Evolutionary conservation across 306 rosid species (phyloP).

Genomic region (Myrica gale): DNA sequence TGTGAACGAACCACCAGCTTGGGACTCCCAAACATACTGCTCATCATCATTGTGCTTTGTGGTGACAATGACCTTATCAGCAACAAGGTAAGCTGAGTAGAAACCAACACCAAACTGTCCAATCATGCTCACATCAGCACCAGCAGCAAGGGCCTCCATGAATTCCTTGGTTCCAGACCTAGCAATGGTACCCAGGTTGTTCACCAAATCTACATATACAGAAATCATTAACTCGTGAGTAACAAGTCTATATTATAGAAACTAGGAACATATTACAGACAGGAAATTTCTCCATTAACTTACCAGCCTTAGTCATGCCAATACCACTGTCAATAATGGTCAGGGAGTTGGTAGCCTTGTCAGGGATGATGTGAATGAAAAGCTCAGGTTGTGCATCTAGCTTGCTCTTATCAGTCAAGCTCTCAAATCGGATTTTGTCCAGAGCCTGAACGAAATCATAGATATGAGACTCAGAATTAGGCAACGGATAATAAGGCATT

Average conservation of each 20-base stretch:
- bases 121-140: slow-evolving; percentile 98
- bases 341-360: slow-evolving; percentile 67
- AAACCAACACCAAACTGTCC: slow-evolving; percentile 99
- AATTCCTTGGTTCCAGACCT: slow-evolving; percentile 97
- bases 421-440: slow-evolving; percentile 83
- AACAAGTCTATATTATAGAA: not conserved
- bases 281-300: not conserved
- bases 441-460: slow-evolving; percentile 49
- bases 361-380: slow-evolving; percentile 81
- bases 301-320: slow-evolving; percentile 98
- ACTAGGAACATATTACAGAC: not conserved
- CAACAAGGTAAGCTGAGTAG: slow-evolving; percentile 88
- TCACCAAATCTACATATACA: slow-evolving; percentile 72
- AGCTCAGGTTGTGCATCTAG: slow-evolving; percentile 89
- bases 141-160: slow-evolving; percentile 97
- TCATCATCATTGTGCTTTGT: slow-evolving; percentile 93
- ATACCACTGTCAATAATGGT: slow-evolving; percentile 89
- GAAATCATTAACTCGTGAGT: not conserved
- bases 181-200: slow-evolving; percentile 95
- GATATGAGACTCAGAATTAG: not conserved
- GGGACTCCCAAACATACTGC: slow-evolving; percentile 95
- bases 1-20: slow-evolving; percentile 93
- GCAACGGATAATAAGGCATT: no score
- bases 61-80: slow-evolving; percentile 85
- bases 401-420: slow-evolving; percentile 93